Evolutionary conservation across 176 grass and related monocot genomes (phyloP).

Genomic region (Poa annua): DNA sequence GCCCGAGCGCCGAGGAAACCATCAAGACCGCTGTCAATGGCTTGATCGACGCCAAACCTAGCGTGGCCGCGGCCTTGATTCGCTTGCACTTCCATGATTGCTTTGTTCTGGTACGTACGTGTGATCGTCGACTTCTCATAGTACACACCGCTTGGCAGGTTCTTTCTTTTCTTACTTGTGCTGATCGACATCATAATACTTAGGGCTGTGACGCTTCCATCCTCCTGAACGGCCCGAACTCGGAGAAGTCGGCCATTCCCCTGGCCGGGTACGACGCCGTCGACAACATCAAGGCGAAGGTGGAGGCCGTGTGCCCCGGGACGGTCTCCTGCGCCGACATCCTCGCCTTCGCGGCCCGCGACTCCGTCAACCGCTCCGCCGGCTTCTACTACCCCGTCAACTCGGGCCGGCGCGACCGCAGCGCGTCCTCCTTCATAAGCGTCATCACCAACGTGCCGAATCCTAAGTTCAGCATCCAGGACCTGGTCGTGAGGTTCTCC

Average conservation of each 20-base stretch:
- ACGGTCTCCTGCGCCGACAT: constrained; percentile 70
- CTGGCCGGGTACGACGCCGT: constrained; percentile 45
- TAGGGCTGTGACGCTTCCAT: constrained; percentile 62
- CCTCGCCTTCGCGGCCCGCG: constrained; percentile 54
- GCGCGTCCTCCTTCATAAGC: neutral
- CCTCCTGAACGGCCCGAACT: constrained; percentile 23
- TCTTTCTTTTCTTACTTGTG: neutral
- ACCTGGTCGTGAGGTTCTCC: neutral
- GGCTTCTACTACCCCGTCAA: neutral
- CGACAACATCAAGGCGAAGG: constrained; percentile 37
- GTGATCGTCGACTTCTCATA: neutral
- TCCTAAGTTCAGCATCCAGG: neutral
- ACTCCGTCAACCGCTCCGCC: constrained; percentile 28
- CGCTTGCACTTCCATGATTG: constrained; percentile 63
- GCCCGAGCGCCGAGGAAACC: constrained; percentile 45
- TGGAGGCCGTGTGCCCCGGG: constrained; percentile 36
- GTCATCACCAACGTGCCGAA: neutral
- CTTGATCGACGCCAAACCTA: constrained; percentile 25
- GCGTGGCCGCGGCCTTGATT: constrained; percentile 34
- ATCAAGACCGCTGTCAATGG: constrained; percentile 34
- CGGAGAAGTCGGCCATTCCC: constrained; percentile 54
- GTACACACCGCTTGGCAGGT: too few relatives aligned
- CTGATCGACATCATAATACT: too few relatives aligned
- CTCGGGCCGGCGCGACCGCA: neutral
- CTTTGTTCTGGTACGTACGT: constrained; percentile 47